phyloP scores from a whole-genome alignment of 176 grass and related monocot species.

The sorghum (Sorghum bicolor) region Sorghum_bicolor_NCBIv3 NC_012878.2:3586001-3586500 shows the following conservation, averaged over 20 bases:
- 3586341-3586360: background rate
- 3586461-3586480: constrained; percentile 15
- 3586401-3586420: constrained; percentile 16
- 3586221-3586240: background rate
- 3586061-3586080: background rate
- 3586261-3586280: background rate
- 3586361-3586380: background rate
- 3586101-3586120: background rate
- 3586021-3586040: background rate
- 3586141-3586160: background rate
- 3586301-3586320: background rate
- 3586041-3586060: background rate
- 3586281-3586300: constrained; percentile 5
- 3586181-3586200: background rate
- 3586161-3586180: background rate
- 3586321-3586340: background rate
- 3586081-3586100: background rate
- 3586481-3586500: background rate
- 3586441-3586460: constrained; percentile 43
- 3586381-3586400: background rate
- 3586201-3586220: background rate
- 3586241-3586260: background rate
- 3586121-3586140: background rate
- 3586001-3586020: background rate
- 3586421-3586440: constrained; percentile 44